A percentile compares a stretch with the other conserved stretches of the same genome.
phyloP scores from a whole-genome alignment of 257 asterid species.

The Nicotiana obtusifolia region DNA sequence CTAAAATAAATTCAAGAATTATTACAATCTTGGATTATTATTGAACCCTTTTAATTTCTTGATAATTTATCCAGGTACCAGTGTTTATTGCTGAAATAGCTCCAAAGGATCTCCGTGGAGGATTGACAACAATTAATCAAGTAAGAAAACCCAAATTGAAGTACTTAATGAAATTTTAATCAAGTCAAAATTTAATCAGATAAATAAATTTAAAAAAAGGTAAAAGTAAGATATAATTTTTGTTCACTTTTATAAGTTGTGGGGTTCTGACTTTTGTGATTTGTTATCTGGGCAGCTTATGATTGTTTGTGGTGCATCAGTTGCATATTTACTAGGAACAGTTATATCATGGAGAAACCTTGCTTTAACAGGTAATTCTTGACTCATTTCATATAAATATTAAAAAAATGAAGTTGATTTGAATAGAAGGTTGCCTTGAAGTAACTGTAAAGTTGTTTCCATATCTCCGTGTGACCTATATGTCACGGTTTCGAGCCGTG shows the following conservation, averaged over 20 bases:
- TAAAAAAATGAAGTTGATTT: not conserved
- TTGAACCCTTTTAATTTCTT: not conserved
- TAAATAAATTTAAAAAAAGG: not conserved
- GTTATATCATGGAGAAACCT: constrained; percentile 68
- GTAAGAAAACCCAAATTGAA: constrained; percentile 19
- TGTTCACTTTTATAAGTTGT: not conserved
- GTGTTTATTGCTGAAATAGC: constrained; percentile 83
- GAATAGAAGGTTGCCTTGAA: not conserved
- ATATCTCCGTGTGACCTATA: no score
- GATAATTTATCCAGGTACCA: constrained; percentile 44
- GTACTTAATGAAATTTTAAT: not conserved
- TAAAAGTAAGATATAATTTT: not conserved
- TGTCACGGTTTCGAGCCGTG: no score
- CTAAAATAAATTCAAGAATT: not conserved
- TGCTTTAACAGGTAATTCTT: constrained; percentile 57
- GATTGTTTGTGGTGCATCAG: constrained; percentile 80
- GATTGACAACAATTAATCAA: constrained; percentile 79
- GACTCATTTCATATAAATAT: not conserved
- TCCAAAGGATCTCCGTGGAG: constrained; percentile 77
- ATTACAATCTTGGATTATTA: not conserved
- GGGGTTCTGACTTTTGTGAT: not conserved
- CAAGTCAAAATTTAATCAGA: not conserved
- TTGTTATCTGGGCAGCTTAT: constrained; percentile 45
- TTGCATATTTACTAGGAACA: constrained; percentile 56
- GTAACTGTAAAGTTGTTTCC: no score